Conservation (phyloP, 2,329 filamentous ascomycete species). For the Fusarium nodosum region DNA sequence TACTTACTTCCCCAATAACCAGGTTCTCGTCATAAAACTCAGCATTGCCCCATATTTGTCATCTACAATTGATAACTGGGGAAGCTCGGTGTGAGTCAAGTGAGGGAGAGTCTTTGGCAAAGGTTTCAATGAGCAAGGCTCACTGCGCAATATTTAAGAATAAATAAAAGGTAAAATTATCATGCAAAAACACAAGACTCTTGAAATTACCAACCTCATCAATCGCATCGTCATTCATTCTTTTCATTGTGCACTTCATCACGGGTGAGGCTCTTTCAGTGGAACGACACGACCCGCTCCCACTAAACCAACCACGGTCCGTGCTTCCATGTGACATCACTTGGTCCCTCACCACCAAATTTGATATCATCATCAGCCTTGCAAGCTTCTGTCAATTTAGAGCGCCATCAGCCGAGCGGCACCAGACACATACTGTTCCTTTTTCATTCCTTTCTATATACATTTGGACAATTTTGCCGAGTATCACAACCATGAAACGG, state of each 20-base stretch:
- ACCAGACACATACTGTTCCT: slow-evolving; percentile 21
- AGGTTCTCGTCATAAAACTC: background rate
- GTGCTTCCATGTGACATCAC: slow-evolving; percentile 51
- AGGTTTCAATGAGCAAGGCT: background rate
- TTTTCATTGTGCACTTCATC: background rate
- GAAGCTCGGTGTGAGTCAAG: slow-evolving; percentile 48
- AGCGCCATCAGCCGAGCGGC: slow-evolving; percentile 32
- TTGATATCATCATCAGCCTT: slow-evolving; percentile 44
- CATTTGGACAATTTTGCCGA: background rate
- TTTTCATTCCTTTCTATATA: background rate
- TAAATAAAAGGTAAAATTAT: background rate
- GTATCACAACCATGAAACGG: slow-evolving; percentile 48
- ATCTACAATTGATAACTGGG: background rate
- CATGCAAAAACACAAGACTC: background rate
- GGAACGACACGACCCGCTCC: slow-evolving; percentile 22
- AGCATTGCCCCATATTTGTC: background rate
- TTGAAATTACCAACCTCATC: background rate
- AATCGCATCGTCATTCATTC: background rate
- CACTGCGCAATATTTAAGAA: no score
- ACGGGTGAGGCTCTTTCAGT: slow-evolving; percentile 25
- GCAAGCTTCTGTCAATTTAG: slow-evolving; percentile 21
- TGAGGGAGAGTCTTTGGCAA: slow-evolving; percentile 7
- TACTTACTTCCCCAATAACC: background rate
- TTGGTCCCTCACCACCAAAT: slow-evolving; percentile 44
- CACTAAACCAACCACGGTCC: slow-evolving; percentile 32